Evolutionary conservation across 2,329 filamentous ascomycete species (phyloP), one percentile per base, ranked within the genome.

Genomic region (Xylaria sp.): DNA sequence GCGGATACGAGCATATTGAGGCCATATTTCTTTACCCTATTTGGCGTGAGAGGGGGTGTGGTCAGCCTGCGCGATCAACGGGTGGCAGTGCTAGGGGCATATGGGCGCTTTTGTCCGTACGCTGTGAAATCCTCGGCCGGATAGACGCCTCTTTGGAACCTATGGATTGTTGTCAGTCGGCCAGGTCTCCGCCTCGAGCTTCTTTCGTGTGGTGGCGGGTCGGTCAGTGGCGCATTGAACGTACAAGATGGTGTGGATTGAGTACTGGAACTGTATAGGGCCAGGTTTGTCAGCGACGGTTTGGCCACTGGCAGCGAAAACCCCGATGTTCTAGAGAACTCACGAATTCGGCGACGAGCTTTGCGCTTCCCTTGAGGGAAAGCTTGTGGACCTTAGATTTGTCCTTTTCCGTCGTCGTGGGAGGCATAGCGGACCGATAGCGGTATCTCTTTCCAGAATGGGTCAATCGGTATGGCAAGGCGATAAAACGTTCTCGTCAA

Each of bases 1-100:
- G 94, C 90, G 39, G 95, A 97, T 61, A 98, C 94, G 76, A 97
- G 92, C 94, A 98, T 97, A 78, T 97, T 98, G 77, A 99, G 89
- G 76, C 96, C 96, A 91, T 99, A 99, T 84, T 99, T 99, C 85
- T 99, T 99, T 78, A 99, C 94, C 50, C 79, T 82, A 66, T 34
- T 10, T 39, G 10, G 28, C 23, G 10, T 41, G 41, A 54, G 57
- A 56, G 28, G 9, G 23, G 7, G 28, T 25, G 1, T 10, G 2
- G 18, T 65, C 18, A 66, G 62, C 46, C 46, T 41, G 20, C 23
- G 34, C 39, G n/a, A 20, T 46, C n/a, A 23, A 31, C 8, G 3
- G 41, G 44, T 12, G n/a, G 7, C 5, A 20, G 31, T 10, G 20
- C 50, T 28, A 48, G 2, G 7, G 48, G 10, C 18, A 37, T 23